Base-by-base conservation (phyloP, 768 basidiomycete genomes). In the Mycena capillaripes region DNA sequence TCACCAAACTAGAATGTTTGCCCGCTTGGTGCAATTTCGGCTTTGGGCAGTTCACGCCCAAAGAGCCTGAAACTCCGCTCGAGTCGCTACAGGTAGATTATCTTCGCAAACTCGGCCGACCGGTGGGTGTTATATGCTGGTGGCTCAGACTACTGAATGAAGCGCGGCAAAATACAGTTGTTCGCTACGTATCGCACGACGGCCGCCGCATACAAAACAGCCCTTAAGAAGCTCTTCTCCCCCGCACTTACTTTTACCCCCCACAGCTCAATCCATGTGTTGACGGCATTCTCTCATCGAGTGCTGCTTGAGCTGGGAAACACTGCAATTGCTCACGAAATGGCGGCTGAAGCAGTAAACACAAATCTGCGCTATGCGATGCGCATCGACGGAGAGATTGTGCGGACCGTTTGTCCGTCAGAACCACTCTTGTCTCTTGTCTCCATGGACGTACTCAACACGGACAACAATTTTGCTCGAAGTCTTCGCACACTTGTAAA, bases 21-120 rank as follows among this genome's bases (percentile, higher is more conserved):
- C 60, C 60, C 3, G 29, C 60, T 8, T 62, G 60, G 60, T 62
- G 46, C 14, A 34, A 62, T 17, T 62, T 62, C 12, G 60, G 46
- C 4, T 62, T 21, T 14, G 46, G 44, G 3, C 44, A 62, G 30
- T 44, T 62, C 0, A 29, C 60, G 8, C 60, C 60, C 32, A 0
- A 4, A 29, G 60, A 62, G 4, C 60, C 60, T 4, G 11, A 19
- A 21, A 62, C 44, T 16, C 60, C 60, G 19, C 21, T 14, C 8
- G 27, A 23, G 0, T 27, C 30, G 16, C 14, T 62, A 11, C 19
- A 62, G 21, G 46, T 62, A 3, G 60, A 62, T 32, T 62, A 48
- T 48, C 46, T 62, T 10, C 60, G 60, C 17, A 62, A n/a, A 30
- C 12, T 62, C 1, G 60, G 60, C 4, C 27, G 46, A 23, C 60